These are phyloP conservation scores for Cladosporium sp. DNA, from an alignment of 2,329 filamentous ascomycete genomes.

Conservation along the genomic window DNA sequence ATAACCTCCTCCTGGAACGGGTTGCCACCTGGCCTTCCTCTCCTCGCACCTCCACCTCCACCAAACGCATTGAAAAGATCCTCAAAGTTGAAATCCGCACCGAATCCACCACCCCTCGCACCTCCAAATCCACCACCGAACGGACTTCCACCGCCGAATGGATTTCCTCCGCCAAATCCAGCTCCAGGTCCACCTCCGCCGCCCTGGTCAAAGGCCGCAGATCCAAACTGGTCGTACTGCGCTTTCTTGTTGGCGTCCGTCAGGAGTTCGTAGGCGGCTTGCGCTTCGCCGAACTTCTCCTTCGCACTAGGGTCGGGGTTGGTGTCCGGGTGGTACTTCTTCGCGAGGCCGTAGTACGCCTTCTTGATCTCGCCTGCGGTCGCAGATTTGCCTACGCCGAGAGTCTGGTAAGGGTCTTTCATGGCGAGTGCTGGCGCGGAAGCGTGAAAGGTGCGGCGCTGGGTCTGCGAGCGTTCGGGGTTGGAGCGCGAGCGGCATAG, in stretches of 20 bases:
- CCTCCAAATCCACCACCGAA: constrained; percentile 50
- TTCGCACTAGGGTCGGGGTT: constrained; percentile 95
- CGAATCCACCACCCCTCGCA: constrained; percentile 59
- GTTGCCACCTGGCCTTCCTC: constrained; percentile 54
- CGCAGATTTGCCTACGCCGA: constrained; percentile 82
- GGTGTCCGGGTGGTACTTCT: constrained; percentile 97
- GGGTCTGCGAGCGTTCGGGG: constrained; percentile 30
- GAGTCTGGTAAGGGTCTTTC: constrained; percentile 80
- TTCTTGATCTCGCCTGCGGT: constrained; percentile 91
- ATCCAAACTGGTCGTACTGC: constrained; percentile 86
- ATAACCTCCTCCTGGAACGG: constrained; percentile 79
- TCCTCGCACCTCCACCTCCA: constrained; percentile 54
- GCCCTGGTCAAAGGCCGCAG: constrained; percentile 67
- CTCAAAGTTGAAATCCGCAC: constrained; percentile 88
- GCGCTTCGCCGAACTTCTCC: constrained; percentile 90
- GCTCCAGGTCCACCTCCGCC: constrained; percentile 61
- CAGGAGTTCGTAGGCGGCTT: constrained; percentile 89
- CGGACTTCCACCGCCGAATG: constrained; percentile 61
- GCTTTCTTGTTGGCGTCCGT: constrained; percentile 92
- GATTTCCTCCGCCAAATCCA: constrained; percentile 63
- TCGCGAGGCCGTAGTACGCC: constrained; percentile 94
- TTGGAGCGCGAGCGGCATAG: constrained; percentile 24
- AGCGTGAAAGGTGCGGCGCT: constrained; percentile 56
- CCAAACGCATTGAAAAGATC: constrained; percentile 90
- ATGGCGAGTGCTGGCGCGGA: constrained; percentile 54